Base-by-base conservation (phyloP, 2,329 filamentous ascomycete genomes). In the Diaporthe citrichinensis region DNA sequence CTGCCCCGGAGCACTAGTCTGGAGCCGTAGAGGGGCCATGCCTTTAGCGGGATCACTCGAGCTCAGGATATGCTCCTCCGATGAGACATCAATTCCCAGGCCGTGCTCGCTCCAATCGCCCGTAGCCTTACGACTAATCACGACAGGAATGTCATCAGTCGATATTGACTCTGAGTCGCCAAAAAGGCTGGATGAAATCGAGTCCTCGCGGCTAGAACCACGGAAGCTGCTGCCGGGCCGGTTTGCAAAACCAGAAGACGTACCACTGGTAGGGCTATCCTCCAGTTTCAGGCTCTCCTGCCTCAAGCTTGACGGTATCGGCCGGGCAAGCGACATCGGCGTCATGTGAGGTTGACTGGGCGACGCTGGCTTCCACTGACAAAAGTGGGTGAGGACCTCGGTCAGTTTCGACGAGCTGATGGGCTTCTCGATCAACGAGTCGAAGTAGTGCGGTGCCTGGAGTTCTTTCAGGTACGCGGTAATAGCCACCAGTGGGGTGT, bases 381-480 rank as follows among this genome's bases (percentile, higher is more conserved):
- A 99, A 39, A 98, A 90, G 74, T 93, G 92, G 78, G 94, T 93
- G 78, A 99, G 88, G 0, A 97, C 95, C 81, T 99, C 96, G 0
- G 93, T 95, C 68, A 99, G 85, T 84, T 98, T 98, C 4, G 94
- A 94, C 58, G 95, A 93, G 53, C 96, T 98, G 49, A 98, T 97
- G 36, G 97, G 97, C 85, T 99, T 99, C 84, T 99, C 96, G 71
- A 99, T 95, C 71, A 99, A 88, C 1, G 94, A 95, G 83, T 98
- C 96, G 81, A 99, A 99, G 84, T 98, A 95, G 84, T 99, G 96
- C 4, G 95, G 95, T 76, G 96, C 95, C 79, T 97, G 96, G 2
- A 99, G 88, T 81, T 99, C 97, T 83, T 98, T 98, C n/a, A 99
- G 87, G 83, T 99, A 99, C 9, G 97, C 96, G 4, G 97, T 99